Conservation (phyloP, 2,329 filamentous ascomycete species). For the Pleomassaria siparia region DNA sequence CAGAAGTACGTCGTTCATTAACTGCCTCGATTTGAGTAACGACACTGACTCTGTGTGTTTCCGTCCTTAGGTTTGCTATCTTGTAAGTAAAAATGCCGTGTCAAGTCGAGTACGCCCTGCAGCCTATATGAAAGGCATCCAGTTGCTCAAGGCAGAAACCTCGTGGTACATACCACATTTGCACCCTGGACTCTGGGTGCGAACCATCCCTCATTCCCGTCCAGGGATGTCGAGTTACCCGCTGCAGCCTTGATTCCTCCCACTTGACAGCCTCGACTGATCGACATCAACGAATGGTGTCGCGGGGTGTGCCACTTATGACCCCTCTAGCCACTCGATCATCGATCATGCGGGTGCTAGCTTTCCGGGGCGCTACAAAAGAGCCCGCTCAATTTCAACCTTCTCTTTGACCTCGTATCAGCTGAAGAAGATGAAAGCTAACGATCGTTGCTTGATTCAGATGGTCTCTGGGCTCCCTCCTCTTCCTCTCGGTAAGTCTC, state of each 20-base stretch:
- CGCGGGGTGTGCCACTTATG: slow-evolving; percentile 31
- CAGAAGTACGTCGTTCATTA: slow-evolving; percentile 77
- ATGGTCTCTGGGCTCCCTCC: slow-evolving; percentile 88
- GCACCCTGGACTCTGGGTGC: slow-evolving; percentile 28
- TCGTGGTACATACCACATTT: slow-evolving; percentile 28
- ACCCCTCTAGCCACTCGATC: slow-evolving; percentile 39
- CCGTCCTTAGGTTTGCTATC: slow-evolving; percentile 4
- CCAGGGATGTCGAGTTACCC: slow-evolving; percentile 10
- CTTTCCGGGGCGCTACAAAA: slow-evolving; percentile 40
- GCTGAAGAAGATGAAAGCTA: slow-evolving; percentile 36
- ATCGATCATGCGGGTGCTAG: slow-evolving; percentile 47
- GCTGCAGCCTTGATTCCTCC: slow-evolving; percentile 10
- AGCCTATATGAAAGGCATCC: slow-evolving; percentile 18
- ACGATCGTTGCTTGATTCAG: slow-evolving; percentile 53
- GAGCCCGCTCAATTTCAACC: slow-evolving; percentile 33
- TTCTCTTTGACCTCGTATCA: slow-evolving; percentile 27
- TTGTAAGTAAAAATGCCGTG: neutral
- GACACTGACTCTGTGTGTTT: slow-evolving; percentile 9
- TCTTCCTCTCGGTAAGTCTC: slow-evolving; percentile 68
- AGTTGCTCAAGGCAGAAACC: slow-evolving; percentile 22
- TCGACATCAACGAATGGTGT: slow-evolving; percentile 21
- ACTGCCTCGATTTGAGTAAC: neutral
- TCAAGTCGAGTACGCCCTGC: slow-evolving; percentile 19
- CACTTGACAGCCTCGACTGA: slow-evolving; percentile 15
- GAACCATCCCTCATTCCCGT: slow-evolving; percentile 31